These are phyloP conservation scores for Hyphopichia khmerensis DNA, from an alignment of 1,139 yeast species.

Conservation along the genomic window DNA sequence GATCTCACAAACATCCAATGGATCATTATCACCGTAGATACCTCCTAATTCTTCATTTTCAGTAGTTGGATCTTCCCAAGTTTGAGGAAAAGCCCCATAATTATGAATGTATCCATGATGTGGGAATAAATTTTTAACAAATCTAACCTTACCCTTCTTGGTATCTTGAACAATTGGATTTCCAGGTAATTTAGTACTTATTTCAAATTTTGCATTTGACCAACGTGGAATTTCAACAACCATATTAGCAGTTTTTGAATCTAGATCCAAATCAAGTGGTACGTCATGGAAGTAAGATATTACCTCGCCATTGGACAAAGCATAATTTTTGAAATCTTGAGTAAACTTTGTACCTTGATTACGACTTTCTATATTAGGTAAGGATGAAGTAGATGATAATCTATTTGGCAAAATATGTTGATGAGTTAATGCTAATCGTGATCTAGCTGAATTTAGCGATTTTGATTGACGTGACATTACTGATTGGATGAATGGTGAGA, in stretches of 20 bases:
- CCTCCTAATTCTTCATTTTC: conserved; percentile 65
- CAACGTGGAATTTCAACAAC: conserved; percentile 90
- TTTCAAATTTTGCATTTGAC: conserved; percentile 88
- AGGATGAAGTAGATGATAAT: neutral
- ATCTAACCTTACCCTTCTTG: conserved; percentile 81
- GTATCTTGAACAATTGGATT: conserved; percentile 87
- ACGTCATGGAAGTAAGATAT: conserved; percentile 78
- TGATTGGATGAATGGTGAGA: conserved; percentile 1
- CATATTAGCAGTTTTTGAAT: conserved; percentile 73
- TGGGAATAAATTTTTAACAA: conserved; percentile 85
- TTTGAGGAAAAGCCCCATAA: conserved; percentile 93
- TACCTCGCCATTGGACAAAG: conserved; percentile 61
- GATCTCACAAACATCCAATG: conserved; percentile 87
- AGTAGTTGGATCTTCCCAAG: conserved; percentile 86
- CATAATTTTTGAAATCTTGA: conserved; percentile 32
- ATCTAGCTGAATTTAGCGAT: conserved; percentile 13
- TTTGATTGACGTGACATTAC: neutral
- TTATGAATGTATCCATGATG: conserved; percentile 89
- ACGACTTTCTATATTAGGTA: conserved; percentile 9
- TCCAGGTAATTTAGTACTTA: conserved; percentile 60
- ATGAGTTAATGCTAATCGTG: conserved; percentile 19
- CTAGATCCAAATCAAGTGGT: conserved; percentile 64
- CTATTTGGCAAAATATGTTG: conserved; percentile 16
- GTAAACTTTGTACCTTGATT: conserved; percentile 38
- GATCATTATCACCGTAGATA: conserved; percentile 85